Percentiles rank a stretch among this genome's conserved stretches.
Evolutionary conservation across 2,329 filamentous ascomycete genomes (phyloP).

Genomic region (Neofusicoccum parvum): DNA sequence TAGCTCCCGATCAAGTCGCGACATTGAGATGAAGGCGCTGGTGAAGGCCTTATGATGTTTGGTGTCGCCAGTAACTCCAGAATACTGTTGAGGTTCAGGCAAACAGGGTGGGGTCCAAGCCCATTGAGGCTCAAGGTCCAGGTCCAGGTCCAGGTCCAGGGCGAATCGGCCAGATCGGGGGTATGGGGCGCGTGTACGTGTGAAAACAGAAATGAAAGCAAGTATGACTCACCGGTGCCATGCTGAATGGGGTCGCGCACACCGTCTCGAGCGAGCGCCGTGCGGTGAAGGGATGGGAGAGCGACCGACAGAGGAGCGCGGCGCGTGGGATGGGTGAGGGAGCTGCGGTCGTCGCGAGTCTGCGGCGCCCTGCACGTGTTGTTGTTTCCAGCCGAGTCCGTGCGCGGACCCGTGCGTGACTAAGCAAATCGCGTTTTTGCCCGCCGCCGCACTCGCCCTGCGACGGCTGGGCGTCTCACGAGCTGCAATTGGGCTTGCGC

Average conservation of each 20-base stretch:
- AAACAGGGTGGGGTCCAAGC: too few relatives aligned
- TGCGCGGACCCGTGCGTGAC: not conserved
- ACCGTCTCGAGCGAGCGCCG: not conserved
- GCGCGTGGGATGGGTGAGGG: conserved; percentile 1
- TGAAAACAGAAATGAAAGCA: not conserved
- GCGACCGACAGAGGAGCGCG: not conserved
- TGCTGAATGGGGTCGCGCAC: not conserved
- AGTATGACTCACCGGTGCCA: conserved; percentile 8
- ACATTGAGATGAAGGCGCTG: too few relatives aligned
- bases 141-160: not conserved
- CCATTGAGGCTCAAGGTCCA: not conserved
- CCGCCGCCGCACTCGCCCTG: not conserved
- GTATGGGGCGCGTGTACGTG: not conserved
- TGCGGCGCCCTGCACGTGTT: conserved; percentile 5
- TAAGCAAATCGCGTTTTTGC: not conserved
- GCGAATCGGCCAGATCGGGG: conserved; percentile 7
- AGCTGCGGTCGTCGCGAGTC: conserved; percentile 9
- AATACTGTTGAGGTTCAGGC: too few relatives aligned
- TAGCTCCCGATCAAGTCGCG: too few relatives aligned
- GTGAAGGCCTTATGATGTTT: too few relatives aligned
- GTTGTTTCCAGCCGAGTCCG: not conserved
- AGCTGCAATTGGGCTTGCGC: not conserved
- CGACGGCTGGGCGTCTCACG: not conserved
- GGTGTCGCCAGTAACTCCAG: too few relatives aligned
- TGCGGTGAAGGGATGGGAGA: not conserved